phyloP scores from a whole-genome alignment of 139 green algal species.

The Asterochloris sp. region DNA sequence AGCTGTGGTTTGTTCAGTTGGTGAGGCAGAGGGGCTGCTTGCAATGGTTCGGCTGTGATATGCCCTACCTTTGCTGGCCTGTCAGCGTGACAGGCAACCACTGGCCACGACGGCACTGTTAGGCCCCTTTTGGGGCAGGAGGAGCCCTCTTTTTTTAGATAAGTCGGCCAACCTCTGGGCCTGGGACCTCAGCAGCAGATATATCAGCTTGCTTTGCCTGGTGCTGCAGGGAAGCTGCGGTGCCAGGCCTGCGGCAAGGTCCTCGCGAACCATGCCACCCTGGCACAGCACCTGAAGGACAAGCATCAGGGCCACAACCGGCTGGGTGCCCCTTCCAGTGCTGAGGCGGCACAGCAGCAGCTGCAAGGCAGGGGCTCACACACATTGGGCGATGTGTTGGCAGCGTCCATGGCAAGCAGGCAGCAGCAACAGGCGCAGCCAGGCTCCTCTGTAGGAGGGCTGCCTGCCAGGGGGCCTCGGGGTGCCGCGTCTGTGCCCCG shows the following conservation, averaged over 20 bases:
- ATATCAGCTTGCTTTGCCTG: not conserved
- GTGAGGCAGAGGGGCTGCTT: too few species aligned
- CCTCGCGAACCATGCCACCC: conserved; percentile 43
- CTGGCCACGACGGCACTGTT: too few species aligned
- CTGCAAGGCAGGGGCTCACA: not conserved
- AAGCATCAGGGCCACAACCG: conserved; percentile 62
- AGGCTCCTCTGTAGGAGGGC: not conserved
- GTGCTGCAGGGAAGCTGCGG: conserved; percentile 44
- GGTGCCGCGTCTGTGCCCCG: too few species aligned
- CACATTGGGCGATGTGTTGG: not conserved
- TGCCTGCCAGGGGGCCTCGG: not conserved
- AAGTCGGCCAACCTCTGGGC: too few species aligned
- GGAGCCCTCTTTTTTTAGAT: too few species aligned
- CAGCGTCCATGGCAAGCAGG: not conserved
- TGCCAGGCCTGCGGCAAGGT: conserved; percentile 63
- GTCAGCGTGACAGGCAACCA: too few species aligned
- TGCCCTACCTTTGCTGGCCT: too few species aligned
- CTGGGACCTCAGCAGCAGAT: not conserved
- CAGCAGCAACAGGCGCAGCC: too few species aligned
- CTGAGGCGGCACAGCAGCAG: not conserved
- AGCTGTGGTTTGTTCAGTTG: too few species aligned
- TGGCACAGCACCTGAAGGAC: conserved; percentile 73
- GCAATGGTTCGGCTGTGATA: too few species aligned
- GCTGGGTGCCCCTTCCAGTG: not conserved
- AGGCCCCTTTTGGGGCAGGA: too few species aligned